These are phyloP conservation scores for Gnetum montanum DNA, from an alignment of 75 land plant species.

Conservation along the genomic window DNA sequence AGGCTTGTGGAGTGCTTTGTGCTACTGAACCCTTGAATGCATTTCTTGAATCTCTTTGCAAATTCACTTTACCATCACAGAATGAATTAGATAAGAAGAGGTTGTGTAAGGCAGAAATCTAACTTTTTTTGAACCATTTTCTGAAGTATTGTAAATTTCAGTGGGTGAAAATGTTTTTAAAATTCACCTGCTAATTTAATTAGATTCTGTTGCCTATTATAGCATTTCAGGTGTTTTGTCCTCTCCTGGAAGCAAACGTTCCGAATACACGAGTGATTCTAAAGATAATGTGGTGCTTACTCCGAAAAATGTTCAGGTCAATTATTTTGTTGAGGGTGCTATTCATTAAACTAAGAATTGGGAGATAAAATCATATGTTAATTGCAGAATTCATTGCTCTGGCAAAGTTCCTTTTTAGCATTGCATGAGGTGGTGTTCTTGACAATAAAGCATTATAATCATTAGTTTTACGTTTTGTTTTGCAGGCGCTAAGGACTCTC, in stretches of 20 bases:
- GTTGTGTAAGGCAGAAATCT: no score
- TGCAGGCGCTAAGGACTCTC: conserved; percentile 88
- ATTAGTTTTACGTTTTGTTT: neutral
- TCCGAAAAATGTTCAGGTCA: conserved; percentile 91
- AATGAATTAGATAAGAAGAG: conserved; percentile 60
- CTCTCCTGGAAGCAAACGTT: conserved; percentile 63
- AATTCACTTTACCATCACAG: conserved; percentile 63
- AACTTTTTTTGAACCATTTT: no score
- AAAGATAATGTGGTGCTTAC: conserved; percentile 75
- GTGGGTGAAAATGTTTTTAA: no score
- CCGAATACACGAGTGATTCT: conserved; percentile 44
- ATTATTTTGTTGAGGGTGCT: neutral
- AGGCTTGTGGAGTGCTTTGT: conserved; percentile 96
- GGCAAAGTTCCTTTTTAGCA: neutral
- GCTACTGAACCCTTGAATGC: conserved; percentile 92
- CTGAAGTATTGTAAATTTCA: no score
- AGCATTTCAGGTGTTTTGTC: conserved; percentile 16
- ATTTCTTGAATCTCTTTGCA: conserved; percentile 88
- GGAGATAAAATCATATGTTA: neutral
- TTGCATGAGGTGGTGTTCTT: neutral
- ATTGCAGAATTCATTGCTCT: neutral
- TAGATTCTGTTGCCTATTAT: neutral
- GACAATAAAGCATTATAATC: neutral
- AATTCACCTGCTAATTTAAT: conserved; percentile 3
- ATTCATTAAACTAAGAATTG: neutral